These are phyloP conservation scores for Penicillium expansum DNA, from an alignment of 2,329 filamentous ascomycete species.

Conservation along the genomic window DNA sequence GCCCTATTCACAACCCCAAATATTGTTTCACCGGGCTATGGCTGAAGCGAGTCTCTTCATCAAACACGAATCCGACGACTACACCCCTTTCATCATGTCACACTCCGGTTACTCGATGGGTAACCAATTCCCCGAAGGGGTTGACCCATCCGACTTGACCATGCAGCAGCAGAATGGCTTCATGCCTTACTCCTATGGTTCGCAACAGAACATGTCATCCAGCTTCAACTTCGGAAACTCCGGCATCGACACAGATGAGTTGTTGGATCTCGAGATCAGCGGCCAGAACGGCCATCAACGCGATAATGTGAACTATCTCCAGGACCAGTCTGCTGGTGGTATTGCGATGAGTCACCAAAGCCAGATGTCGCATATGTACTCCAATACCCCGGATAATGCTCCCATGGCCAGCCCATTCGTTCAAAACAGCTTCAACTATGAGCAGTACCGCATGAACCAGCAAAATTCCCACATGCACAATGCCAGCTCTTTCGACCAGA, in stretches of 20 bases:
- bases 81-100: constrained; percentile 52
- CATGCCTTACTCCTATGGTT: constrained; percentile 58
- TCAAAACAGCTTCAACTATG: constrained; percentile 69
- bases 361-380: constrained; percentile 72
- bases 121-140: constrained; percentile 58
- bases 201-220: constrained; percentile 63
- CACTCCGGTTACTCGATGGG: constrained; percentile 52
- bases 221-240: constrained; percentile 76
- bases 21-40: constrained; percentile 40
- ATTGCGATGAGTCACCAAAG: constrained; percentile 63
- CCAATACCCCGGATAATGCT: constrained; percentile 85
- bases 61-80: constrained; percentile 66
- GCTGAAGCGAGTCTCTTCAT: constrained; percentile 60
- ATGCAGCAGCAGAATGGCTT: constrained; percentile 59
- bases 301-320: constrained; percentile 38
- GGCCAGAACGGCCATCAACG: constrained; percentile 40
- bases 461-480: constrained; percentile 37
- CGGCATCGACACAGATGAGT: constrained; percentile 81
- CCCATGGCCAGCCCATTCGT: constrained; percentile 90
- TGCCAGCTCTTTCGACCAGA: constrained; percentile 51
- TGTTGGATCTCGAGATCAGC: constrained; percentile 63
- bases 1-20: neutral
- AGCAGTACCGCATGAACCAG: constrained; percentile 67
- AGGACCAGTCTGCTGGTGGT: constrained; percentile 54
- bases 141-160: constrained; percentile 82